Evolutionary conservation across 805 yeast genomes (phyloP), one percentile per base, ranked within the genome.

Genomic region (Komagataella phaffii): DNA sequence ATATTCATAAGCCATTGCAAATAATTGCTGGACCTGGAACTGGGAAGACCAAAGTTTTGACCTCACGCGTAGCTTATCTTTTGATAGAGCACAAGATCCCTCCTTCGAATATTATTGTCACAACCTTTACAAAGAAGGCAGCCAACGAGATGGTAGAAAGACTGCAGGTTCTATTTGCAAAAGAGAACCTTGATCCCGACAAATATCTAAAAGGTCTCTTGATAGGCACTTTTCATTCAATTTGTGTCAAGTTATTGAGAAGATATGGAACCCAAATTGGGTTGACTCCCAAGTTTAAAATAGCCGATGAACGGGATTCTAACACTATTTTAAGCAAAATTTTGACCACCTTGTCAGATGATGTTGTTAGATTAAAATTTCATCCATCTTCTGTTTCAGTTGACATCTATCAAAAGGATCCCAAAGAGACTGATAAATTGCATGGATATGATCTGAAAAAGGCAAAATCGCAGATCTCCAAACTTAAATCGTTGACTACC

Each of bases 81-180:
- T 57, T 90, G 6, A 53, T 77, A 3, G 63, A 74, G 7, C 71
- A 76, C 43, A 65, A 72, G 1, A 64, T 86, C 0, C 68, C 71
- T 1, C 90, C 97, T 0, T 69, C 72, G 40, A 67, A 75, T 48
- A 74, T 93, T 17, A 76, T 91, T 1, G 93, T 90, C 18, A 88
- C 96, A 5, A 90, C 98, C 0, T 91, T 91, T 68, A 91, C 98
- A 10, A 86, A 87, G 58, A 87, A 85, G 59, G 98, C 99, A 0
- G 95, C 97, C 1, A 76, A 72, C 50, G 98, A 91, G 66, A 83
- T 91, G 86, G 66, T 70, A 10, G 83, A 79, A 36, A 71, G 98
- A 46, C 65, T 91, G 17, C 52, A 50, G 0, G 47, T 21, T 3
- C 44, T 76, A 50, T 58, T 80, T 6, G 49, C 59, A 6, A 64